phyloP scores from a whole-genome alignment of 805 yeast species.

The Debaryomyces prosopidis region DNA sequence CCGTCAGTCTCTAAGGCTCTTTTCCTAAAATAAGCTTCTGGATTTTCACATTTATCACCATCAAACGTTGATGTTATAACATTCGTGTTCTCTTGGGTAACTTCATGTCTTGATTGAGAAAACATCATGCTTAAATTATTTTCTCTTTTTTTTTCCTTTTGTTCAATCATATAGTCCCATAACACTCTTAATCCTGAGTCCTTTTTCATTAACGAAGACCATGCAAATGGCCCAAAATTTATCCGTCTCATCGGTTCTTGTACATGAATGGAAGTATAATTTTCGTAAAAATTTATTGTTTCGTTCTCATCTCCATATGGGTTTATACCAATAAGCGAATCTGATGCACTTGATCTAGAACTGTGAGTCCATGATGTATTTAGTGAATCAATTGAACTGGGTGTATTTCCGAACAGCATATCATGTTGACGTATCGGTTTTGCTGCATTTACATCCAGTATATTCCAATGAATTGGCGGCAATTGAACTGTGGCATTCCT shows the following conservation, averaged over 20 bases:
- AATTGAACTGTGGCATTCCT: background rate
- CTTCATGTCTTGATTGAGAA: slow-evolving; percentile 15
- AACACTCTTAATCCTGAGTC: slow-evolving; percentile 33
- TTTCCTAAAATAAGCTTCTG: slow-evolving; percentile 29
- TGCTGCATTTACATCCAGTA: background rate
- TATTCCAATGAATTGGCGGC: background rate
- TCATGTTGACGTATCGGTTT: background rate
- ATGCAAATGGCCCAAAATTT: slow-evolving; percentile 39
- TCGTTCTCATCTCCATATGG: slow-evolving; percentile 27
- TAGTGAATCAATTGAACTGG: background rate
- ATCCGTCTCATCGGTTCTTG: slow-evolving; percentile 30
- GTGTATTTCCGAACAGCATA: background rate
- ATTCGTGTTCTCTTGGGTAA: slow-evolving; percentile 23
- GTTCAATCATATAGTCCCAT: slow-evolving; percentile 30
- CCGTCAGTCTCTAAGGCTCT: slow-evolving; percentile 37
- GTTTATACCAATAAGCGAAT: slow-evolving; percentile 20
- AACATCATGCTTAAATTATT: slow-evolving; percentile 25
- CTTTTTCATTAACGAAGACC: slow-evolving; percentile 36
- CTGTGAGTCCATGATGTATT: background rate
- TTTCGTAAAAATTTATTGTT: slow-evolving; percentile 35
- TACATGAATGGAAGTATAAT: slow-evolving; percentile 31
- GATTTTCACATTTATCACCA: slow-evolving; percentile 4
- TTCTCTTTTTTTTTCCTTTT: slow-evolving; percentile 13
- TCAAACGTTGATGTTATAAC: slow-evolving; percentile 14
- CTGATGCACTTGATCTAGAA: background rate